Base-by-base conservation (phyloP, 495 filamentous ascomycete species). In the Parachaetomium inaequale region DNA sequence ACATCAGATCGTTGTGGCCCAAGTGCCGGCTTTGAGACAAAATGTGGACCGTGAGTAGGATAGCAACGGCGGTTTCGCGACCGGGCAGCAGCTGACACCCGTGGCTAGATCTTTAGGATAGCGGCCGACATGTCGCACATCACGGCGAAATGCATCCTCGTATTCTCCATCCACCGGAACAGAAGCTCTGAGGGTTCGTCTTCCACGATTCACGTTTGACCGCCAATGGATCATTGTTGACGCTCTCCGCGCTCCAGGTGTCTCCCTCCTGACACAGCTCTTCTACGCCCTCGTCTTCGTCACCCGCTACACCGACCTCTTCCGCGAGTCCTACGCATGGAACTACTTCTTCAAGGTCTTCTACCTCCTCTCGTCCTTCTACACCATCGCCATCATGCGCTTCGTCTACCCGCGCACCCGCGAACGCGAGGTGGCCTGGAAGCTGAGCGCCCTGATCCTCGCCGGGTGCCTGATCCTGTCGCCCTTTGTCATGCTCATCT, bases 221-320 rank as follows among this genome's bases (percentile, higher is more conserved):
- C 25, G 19, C 5, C 11, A 23, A 38, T n/a, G 40, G 32, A 59
- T 26, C 31, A 47, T 69, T 72, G 68, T 76, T 62, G 26, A 38
- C 32, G 1, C 12, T 34, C n/a, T 46, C 38, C 42, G 47, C 14
- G 8, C 8, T 7, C n/a, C 65, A 92, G 90, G 93, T 64, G 86
- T 98, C 55, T 96, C 93, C n/a, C 85, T 97, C 65, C 88, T 98
- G 62, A 96, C 93, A 0, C 94, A 98, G 74, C 78, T 85, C 46
- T 85, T 98, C 66, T 98, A 98, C 76, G 83, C 85, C 31, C 64
- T 87, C 58, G 93, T 98, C 40, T 98, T 97, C 77, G 71, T 88
- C 58, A 85, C 89, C 14, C 85, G 95, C 51, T 98, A 98, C 75
- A 83, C 92, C 29, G 91, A 97, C 70, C 77, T 98, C 62, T 88